Evolutionary conservation across 768 basidiomycete genomes (phyloP).

Genomic region (Phallus indusiatus): DNA sequence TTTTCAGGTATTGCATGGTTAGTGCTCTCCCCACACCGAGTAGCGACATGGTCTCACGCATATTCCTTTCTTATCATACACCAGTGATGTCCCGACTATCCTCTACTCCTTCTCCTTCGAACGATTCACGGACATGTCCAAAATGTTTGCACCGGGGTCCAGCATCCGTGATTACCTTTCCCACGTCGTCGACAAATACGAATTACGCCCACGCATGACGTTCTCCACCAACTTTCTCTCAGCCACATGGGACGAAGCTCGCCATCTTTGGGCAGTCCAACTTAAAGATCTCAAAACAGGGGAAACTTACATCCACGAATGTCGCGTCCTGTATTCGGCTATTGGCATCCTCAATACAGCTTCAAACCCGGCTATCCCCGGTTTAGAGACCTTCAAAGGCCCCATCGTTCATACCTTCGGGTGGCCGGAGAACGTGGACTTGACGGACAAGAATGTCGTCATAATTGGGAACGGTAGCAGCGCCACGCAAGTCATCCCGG

Average conservation of each 20-base stretch:
- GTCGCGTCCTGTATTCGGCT: constrained; percentile 9
- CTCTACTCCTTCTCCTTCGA: constrained; percentile 5
- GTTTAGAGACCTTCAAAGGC: constrained; percentile 13
- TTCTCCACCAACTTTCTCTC: constrained; percentile 10
- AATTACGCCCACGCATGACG: constrained; percentile 13
- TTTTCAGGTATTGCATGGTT: constrained; percentile 6
- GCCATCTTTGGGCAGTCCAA: constrained; percentile 13
- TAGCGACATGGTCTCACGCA: neutral
- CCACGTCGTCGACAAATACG: constrained; percentile 9
- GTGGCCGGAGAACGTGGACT: constrained; percentile 13
- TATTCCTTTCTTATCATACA: neutral
- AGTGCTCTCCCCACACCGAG: neutral
- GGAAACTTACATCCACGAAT: neutral
- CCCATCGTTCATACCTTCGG: constrained; percentile 14
- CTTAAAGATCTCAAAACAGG: constrained; percentile 3
- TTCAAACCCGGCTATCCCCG: constrained; percentile 8
- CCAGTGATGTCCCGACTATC: neutral
- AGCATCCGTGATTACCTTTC: constrained; percentile 9
- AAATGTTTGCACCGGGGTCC: neutral
- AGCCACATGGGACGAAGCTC: constrained; percentile 11
- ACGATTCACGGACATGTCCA: neutral
- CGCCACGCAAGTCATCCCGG: constrained; percentile 16
- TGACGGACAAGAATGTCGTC: constrained; percentile 16
- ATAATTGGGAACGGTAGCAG: constrained; percentile 19
- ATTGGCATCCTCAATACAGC: constrained; percentile 13